phyloP scores from a whole-genome alignment of 2,329 filamentous ascomycete genomes.

The Colletotrichum lindemuthianum region DNA sequence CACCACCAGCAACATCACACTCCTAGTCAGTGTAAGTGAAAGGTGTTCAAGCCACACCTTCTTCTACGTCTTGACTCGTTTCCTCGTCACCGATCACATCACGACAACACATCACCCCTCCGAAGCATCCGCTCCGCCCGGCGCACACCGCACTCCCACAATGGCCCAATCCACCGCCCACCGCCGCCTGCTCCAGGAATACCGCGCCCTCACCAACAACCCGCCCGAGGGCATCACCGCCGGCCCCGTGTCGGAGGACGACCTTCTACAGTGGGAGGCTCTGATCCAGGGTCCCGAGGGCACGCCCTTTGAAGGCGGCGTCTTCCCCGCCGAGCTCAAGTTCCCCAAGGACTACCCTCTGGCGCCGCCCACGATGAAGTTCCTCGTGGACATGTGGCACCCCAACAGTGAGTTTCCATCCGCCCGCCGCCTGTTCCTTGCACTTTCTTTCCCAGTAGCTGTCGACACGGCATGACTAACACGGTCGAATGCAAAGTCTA shows the following conservation, averaged over 20 bases:
- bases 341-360: conserved; percentile 98
- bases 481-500: conserved; percentile 71
- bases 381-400: conserved; percentile 93
- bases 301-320: conserved; percentile 94
- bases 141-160: background rate
- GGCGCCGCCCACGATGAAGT: conserved; percentile 94
- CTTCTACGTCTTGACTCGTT: too few relatives aligned
- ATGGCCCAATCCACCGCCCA: conserved; percentile 73
- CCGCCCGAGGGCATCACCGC: conserved; percentile 98
- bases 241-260: conserved; percentile 91
- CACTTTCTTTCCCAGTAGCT: too few relatives aligned
- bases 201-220: conserved; percentile 91
- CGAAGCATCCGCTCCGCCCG: too few relatives aligned
- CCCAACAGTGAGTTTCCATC: conserved; percentile 77
- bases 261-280: conserved; percentile 96
- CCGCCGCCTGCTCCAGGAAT: conserved; percentile 93
- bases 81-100: too few relatives aligned
- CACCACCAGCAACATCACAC: too few relatives aligned
- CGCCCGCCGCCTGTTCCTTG: too few relatives aligned
- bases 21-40: too few relatives aligned
- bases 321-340: conserved; percentile 93
- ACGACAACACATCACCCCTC: too few relatives aligned
- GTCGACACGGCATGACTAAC: background rate
- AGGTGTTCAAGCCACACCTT: too few relatives aligned
- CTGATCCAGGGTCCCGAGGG: conserved; percentile 95